Conservation (phyloP, 306 rosid genomes). For the Inga leiocalycina region DNA sequence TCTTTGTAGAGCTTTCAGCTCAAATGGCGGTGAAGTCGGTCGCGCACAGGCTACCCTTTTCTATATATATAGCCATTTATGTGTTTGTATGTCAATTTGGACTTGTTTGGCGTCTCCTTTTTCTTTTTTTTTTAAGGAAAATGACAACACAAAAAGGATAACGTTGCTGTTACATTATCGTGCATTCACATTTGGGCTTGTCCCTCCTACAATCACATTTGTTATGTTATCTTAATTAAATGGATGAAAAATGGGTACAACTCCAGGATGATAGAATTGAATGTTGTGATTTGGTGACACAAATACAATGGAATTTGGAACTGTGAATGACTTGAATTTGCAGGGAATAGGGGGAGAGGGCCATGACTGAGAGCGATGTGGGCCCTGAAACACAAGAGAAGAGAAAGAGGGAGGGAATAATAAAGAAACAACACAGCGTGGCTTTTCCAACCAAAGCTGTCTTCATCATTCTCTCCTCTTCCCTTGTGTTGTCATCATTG, state of each 20-base stretch:
- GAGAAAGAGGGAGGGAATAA: neutral
- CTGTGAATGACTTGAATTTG: too few species aligned
- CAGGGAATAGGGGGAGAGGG: too few species aligned
- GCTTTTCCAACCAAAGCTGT: conserved; percentile 54
- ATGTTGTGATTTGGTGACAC: too few species aligned
- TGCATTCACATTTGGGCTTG: neutral
- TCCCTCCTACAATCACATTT: neutral
- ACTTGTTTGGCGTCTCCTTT: neutral
- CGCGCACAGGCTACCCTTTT: neutral
- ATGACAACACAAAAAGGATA: neutral
- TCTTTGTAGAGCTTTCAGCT: neutral
- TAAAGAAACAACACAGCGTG: conserved; percentile 37
- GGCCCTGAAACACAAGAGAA: neutral
- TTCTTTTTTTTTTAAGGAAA: neutral
- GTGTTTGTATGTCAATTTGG: neutral
- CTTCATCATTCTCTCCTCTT: conserved; percentile 26
- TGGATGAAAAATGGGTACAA: too few species aligned
- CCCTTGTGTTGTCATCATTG: conserved; percentile 44
- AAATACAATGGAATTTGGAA: too few species aligned
- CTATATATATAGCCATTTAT: neutral
- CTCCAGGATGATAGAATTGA: too few species aligned
- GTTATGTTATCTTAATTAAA: neutral
- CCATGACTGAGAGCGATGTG: neutral
- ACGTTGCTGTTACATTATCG: neutral
- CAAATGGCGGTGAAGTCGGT: conserved; percentile 35